phyloP scores from a whole-genome alignment of 106 monocot genomes.

The Allium fistulosum region DNA sequence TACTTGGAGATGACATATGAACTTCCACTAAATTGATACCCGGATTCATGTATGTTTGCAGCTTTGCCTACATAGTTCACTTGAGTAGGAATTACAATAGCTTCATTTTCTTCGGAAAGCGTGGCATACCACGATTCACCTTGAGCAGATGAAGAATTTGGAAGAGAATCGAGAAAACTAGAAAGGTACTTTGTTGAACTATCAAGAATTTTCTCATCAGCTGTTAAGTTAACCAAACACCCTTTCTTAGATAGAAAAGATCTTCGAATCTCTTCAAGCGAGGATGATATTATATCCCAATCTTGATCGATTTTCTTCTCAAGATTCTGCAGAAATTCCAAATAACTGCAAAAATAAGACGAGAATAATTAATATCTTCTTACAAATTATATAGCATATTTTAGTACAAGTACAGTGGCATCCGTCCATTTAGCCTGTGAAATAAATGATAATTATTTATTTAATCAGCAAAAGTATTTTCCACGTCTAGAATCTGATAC shows the following conservation, averaged over 20 bases:
- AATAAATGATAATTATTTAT: no score
- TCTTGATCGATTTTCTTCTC: constrained; percentile 84
- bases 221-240: constrained; percentile 88
- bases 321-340: constrained; percentile 81
- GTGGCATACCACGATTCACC: constrained; percentile 33
- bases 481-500: no score
- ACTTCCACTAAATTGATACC: constrained; percentile 89
- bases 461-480: no score
- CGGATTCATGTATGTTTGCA: constrained; percentile 76
- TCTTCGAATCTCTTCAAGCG: constrained; percentile 81
- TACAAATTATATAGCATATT: no score
- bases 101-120: constrained; percentile 74
- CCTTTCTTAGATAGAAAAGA: constrained; percentile 60
- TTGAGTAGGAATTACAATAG: constrained; percentile 93
- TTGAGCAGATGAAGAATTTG: constrained; percentile 29
- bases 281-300: constrained; percentile 80
- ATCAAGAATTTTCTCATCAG: constrained; percentile 65
- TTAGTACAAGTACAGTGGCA: no score
- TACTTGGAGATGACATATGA: constrained; percentile 96
- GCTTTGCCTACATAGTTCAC: constrained; percentile 99
- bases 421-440: no score
- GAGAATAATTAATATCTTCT: no score
- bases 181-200: constrained; percentile 48
- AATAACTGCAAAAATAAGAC: constrained; percentile 41
- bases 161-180: constrained; percentile 83